Conservation (phyloP, 768 basidiomycete genomes). For the Daedaleopsis nitida region DNA sequence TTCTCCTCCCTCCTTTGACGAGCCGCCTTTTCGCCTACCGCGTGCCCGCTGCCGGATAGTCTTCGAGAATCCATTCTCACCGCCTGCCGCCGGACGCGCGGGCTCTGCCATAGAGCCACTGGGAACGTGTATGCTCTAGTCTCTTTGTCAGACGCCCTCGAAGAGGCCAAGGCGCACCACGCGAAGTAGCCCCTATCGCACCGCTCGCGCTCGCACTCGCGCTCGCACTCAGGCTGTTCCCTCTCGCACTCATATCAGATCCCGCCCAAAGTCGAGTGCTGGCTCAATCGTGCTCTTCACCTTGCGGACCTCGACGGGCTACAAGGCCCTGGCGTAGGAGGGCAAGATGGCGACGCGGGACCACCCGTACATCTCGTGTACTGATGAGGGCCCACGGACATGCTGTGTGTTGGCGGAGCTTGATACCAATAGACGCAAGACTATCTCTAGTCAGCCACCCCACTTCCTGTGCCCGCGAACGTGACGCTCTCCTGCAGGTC, state of each 20-base stretch:
- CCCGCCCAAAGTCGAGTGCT: conserved; percentile 19
- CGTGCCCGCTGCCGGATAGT: conserved; percentile 25
- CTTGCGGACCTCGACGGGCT: conserved; percentile 44
- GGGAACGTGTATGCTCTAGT: conserved; percentile 58
- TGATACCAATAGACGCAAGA: conserved; percentile 53
- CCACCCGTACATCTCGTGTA: conserved; percentile 53
- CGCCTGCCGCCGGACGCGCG: conserved; percentile 44
- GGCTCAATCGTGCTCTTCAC: conserved; percentile 47
- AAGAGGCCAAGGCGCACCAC: conserved; percentile 15
- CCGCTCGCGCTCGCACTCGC: neutral
- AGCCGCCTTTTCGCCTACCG: conserved; percentile 22
- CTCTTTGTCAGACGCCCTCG: conserved; percentile 47
- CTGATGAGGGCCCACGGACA: conserved; percentile 62
- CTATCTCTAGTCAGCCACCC: conserved; percentile 67
- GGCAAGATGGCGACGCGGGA: conserved; percentile 52
- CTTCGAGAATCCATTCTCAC: conserved; percentile 31
- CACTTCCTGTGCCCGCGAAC: conserved; percentile 55
- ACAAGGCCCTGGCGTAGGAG: conserved; percentile 34
- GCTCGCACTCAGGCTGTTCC: neutral
- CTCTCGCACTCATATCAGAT: neutral
- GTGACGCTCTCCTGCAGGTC: conserved; percentile 55
- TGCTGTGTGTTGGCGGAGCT: conserved; percentile 59
- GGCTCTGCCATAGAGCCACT: conserved; percentile 59
- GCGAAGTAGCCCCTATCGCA: conserved; percentile 1
- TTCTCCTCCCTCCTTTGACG: conserved; percentile 45